Conservation (phyloP, 2,329 filamentous ascomycete species). For the Fusarium sp. region DNA sequence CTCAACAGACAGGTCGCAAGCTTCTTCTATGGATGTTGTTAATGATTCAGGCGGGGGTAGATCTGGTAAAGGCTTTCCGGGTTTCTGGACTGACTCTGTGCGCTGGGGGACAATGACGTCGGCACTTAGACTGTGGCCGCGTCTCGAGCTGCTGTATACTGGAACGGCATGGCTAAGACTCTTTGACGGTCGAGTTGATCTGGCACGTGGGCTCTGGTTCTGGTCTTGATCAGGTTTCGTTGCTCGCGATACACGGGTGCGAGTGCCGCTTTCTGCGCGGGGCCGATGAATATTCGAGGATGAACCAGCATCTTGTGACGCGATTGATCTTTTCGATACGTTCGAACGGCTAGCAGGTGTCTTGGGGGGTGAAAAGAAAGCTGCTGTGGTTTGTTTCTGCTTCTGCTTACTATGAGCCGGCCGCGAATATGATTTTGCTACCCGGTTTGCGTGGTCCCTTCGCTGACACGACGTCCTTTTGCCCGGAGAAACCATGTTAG, state of each 20-base stretch:
- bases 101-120: slow-evolving; percentile 16
- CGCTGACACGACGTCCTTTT: slow-evolving; percentile 7
- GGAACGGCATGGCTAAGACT: slow-evolving; percentile 3
- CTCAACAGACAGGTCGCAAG: slow-evolving; percentile 13
- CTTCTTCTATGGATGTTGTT: slow-evolving; percentile 5
- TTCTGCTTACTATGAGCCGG: neutral
- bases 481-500: neutral
- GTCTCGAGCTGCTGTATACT: slow-evolving; percentile 17
- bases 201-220: neutral
- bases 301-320: neutral
- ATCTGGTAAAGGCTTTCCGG: slow-evolving; percentile 21
- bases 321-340: neutral
- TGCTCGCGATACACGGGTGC: neutral
- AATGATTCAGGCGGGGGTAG: slow-evolving; percentile 11
- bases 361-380: slow-evolving; percentile 31
- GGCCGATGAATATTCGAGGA: neutral
- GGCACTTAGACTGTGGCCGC: slow-evolving; percentile 33
- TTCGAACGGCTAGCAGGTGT: slow-evolving; percentile 2
- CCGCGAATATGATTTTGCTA: neutral
- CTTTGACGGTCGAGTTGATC: slow-evolving; percentile 16
- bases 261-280: neutral
- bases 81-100: neutral
- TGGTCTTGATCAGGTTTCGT: neutral
- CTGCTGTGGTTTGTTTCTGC: neutral
- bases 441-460: neutral